Percentiles rank a stretch among this genome's conserved stretches.
Evolutionary conservation across 2,329 filamentous ascomycete species (phyloP).

Genomic region (Microcyclosporella mali): DNA sequence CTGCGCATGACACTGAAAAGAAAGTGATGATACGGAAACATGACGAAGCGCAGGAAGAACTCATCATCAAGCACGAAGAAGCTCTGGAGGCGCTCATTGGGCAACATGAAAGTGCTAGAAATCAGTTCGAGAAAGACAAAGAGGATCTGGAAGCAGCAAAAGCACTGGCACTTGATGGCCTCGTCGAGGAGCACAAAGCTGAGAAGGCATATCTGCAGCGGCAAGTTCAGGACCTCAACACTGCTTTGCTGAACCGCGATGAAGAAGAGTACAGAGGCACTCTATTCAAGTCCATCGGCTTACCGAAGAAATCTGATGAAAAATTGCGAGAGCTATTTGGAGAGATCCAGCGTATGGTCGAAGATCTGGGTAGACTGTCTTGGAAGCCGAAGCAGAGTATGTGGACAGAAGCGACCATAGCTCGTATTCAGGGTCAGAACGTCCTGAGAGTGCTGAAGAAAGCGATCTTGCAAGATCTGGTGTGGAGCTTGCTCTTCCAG

Average conservation of each 20-base stretch:
- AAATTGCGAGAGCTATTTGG: neutral
- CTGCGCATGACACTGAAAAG: no score
- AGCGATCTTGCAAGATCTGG: constrained; percentile 1
- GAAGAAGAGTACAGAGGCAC: neutral
- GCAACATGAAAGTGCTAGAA: no score
- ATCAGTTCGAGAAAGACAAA: neutral
- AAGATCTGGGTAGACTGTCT: neutral
- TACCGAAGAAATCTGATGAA: neutral
- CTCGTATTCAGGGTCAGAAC: neutral
- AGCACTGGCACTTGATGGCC: no score
- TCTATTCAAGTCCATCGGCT: neutral
- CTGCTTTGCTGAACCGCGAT: neutral
- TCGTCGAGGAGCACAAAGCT: neutral
- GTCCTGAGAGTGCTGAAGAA: neutral
- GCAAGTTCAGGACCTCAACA: neutral
- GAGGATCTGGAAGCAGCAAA: no score
- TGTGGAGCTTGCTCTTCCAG: constrained; percentile 1
- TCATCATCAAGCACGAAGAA: no score
- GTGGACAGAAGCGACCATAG: neutral
- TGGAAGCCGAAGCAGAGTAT: neutral
- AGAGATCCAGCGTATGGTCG: neutral
- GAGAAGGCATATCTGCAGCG: neutral
- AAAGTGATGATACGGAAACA: no score
- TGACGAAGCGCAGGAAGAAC: no score
- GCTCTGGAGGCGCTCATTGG: no score